These are phyloP conservation scores for Curvularia sp. DNA, from an alignment of 2,329 filamentous ascomycete species.

Conservation along the genomic window DNA sequence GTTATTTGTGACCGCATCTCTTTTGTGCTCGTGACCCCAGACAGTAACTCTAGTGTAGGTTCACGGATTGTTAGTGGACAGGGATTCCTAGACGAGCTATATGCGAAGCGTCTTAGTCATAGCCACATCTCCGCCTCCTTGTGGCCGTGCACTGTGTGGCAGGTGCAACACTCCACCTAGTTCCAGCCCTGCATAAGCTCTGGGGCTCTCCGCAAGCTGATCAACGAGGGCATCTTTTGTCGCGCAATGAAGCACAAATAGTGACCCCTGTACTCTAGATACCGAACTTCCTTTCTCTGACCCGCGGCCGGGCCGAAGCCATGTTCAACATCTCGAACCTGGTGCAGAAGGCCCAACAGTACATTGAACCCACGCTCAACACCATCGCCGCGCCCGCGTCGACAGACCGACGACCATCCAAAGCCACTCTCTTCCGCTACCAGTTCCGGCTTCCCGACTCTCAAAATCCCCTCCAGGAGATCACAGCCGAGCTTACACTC, in stretches of 20 bases:
- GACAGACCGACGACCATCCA: constrained; percentile 83
- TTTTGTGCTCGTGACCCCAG: neutral
- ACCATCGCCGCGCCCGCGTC: constrained; percentile 64
- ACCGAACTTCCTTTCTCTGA: constrained; percentile 20
- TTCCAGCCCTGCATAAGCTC: constrained; percentile 23
- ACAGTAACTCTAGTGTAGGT: neutral
- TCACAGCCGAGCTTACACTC: constrained; percentile 93
- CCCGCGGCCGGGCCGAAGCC: constrained; percentile 31
- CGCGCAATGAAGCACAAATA: constrained; percentile 41
- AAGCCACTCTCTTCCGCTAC: constrained; percentile 89
- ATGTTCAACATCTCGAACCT: constrained; percentile 72
- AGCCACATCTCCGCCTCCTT: constrained; percentile 14
- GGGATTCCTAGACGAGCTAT: neutral
- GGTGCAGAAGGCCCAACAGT: constrained; percentile 93
- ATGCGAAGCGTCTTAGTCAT: constrained; percentile 16
- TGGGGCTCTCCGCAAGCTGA: constrained; percentile 21
- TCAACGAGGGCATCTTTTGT: constrained; percentile 20
- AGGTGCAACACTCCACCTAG: constrained; percentile 18
- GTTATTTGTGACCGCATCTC: neutral
- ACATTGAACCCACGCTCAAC: constrained; percentile 88
- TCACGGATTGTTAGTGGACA: neutral
- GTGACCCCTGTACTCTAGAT: constrained; percentile 12
- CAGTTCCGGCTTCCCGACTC: constrained; percentile 95
- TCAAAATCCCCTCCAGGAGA: constrained; percentile 93
- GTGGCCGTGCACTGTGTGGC: constrained; percentile 22